These are phyloP conservation scores for Candida sanyaensis DNA, from an alignment of 1,139 yeast genomes.

Conservation along the genomic window DNA sequence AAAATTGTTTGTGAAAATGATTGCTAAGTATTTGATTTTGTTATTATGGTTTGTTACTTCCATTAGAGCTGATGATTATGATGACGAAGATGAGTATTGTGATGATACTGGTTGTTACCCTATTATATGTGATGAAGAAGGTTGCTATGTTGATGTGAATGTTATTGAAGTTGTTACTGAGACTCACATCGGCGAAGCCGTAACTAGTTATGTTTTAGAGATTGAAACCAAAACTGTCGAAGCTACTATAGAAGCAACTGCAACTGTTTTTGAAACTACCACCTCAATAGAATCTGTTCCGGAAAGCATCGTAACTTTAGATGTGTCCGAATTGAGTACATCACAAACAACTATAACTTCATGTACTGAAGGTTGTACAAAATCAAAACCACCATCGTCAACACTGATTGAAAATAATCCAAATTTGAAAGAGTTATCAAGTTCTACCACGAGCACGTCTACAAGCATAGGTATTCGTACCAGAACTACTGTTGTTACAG, in stretches of 20 bases:
- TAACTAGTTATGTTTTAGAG: too few species aligned
- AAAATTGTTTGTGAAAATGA: not conserved
- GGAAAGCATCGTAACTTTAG: not conserved
- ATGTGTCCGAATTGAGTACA: not conserved
- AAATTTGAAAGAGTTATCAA: too few species aligned
- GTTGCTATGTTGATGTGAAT: slow-evolving; percentile 3
- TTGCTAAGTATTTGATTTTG: slow-evolving; percentile 1
- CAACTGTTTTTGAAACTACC: not conserved
- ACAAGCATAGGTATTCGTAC: too few species aligned
- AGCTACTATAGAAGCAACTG: not conserved
- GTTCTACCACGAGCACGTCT: too few species aligned
- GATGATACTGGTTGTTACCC: slow-evolving; percentile 4
- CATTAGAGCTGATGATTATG: not conserved
- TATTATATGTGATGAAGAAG: slow-evolving; percentile 4
- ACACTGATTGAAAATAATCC: too few species aligned
- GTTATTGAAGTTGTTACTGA: too few species aligned
- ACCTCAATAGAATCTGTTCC: not conserved
- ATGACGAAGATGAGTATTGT: slow-evolving; percentile 1
- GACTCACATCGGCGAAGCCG: too few species aligned
- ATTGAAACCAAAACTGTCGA: too few species aligned
- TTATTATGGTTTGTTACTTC: not conserved
- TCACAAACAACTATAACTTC: not conserved
- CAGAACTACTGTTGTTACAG: too few species aligned
- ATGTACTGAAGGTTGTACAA: not conserved
- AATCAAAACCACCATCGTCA: not conserved